phyloP scores from a whole-genome alignment of 352 stramenopile genomes.

The Phytophthora sansomeana region DNA sequence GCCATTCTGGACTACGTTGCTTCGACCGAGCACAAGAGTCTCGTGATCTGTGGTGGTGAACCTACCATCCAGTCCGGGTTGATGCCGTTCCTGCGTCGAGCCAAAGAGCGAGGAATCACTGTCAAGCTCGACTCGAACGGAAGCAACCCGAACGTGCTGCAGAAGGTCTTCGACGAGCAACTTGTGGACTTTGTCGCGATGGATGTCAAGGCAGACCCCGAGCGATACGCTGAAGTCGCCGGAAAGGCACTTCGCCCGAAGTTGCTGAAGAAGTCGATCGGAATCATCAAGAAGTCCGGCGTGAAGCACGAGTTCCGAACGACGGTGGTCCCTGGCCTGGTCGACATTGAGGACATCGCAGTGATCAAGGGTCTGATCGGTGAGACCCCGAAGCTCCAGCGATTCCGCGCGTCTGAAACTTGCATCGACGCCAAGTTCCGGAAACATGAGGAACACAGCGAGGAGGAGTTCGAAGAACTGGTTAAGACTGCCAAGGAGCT shows the following conservation, averaged over 20 bases:
- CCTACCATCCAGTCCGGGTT: slow-evolving; percentile 39
- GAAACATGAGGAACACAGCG: slow-evolving; percentile 31
- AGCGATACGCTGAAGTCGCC: slow-evolving; percentile 37
- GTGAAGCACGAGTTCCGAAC: slow-evolving; percentile 41
- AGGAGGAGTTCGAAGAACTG: slow-evolving; percentile 34
- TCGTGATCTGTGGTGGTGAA: slow-evolving; percentile 41
- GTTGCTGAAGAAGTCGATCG: slow-evolving; percentile 37
- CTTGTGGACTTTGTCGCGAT: slow-evolving; percentile 41
- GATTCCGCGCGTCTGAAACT: slow-evolving; percentile 34
- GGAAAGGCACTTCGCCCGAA: slow-evolving; percentile 39
- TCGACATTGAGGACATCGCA: slow-evolving; percentile 41
- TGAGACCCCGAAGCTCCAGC: slow-evolving; percentile 29
- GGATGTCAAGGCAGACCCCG: slow-evolving; percentile 37
- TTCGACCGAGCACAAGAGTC: slow-evolving; percentile 35
- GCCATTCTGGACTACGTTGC: slow-evolving; percentile 44
- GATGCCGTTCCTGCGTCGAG: slow-evolving; percentile 37
- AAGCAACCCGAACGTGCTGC: slow-evolving; percentile 41
- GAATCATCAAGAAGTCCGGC: slow-evolving; percentile 39
- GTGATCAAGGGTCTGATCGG: slow-evolving; percentile 38
- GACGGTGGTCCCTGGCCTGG: slow-evolving; percentile 38
- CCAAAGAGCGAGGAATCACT: slow-evolving; percentile 33
- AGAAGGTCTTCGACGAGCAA: slow-evolving; percentile 37
- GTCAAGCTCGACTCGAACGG: slow-evolving; percentile 46
- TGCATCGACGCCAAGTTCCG: slow-evolving; percentile 40
- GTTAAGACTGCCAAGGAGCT: slow-evolving; percentile 27